These are phyloP conservation scores for Fusarium protoensiforme DNA, from an alignment of 2,329 filamentous ascomycete genomes.

Conservation along the genomic window DNA sequence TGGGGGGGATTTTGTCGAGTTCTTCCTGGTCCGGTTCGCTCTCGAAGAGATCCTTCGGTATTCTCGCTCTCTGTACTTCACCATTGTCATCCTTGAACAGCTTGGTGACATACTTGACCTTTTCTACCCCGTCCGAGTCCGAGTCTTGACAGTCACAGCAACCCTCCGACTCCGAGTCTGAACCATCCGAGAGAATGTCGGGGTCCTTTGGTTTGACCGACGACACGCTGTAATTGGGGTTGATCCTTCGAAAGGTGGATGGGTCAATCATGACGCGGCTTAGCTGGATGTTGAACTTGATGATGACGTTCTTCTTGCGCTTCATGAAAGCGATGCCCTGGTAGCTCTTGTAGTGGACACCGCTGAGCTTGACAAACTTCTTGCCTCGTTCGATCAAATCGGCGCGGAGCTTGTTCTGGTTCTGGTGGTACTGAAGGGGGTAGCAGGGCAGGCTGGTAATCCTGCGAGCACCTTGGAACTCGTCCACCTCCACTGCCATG, in stretches of 20 bases:
- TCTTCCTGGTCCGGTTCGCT: constrained; percentile 56
- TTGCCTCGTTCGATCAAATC: constrained; percentile 83
- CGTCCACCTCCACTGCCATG: constrained; percentile 74
- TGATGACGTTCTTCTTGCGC: constrained; percentile 70
- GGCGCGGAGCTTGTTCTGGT: constrained; percentile 71
- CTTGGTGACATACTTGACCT: constrained; percentile 62
- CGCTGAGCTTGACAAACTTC: constrained; percentile 83
- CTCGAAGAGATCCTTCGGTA: constrained; percentile 44
- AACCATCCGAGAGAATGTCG: constrained; percentile 65
- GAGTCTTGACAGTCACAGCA: constrained; percentile 52
- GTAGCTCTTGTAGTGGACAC: constrained; percentile 85
- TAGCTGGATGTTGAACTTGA: constrained; percentile 87
- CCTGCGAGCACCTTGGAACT: constrained; percentile 84
- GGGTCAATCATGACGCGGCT: constrained; percentile 91
- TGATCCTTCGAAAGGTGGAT: constrained; percentile 82
- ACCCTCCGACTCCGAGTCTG: constrained; percentile 55
- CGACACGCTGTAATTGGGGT: constrained; percentile 86
- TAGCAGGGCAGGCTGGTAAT: constrained; percentile 83
- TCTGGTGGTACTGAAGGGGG: constrained; percentile 82
- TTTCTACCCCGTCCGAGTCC: constrained; percentile 55
- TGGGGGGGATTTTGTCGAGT: constrained; percentile 63
- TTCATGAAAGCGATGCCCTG: constrained; percentile 89
- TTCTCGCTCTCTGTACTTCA: constrained; percentile 46
- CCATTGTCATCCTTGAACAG: constrained; percentile 60
- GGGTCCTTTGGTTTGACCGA: constrained; percentile 78